phyloP scores from a whole-genome alignment of 2,329 filamentous ascomycete genomes.

The Graphium sp. region DNA sequence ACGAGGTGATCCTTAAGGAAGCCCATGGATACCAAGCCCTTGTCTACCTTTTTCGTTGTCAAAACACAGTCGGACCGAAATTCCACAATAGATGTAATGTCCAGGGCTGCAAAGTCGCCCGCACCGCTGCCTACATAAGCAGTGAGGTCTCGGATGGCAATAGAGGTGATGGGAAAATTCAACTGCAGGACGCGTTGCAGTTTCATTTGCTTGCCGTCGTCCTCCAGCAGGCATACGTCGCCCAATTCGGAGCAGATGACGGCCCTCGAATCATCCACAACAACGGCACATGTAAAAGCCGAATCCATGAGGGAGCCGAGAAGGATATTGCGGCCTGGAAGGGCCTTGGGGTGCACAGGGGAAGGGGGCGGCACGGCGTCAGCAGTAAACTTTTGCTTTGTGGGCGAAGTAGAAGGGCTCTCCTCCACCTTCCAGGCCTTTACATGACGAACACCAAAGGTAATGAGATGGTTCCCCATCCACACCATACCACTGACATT shows the following conservation, averaged over 20 bases:
- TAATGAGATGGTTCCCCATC: conserved; percentile 72
- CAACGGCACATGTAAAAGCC: conserved; percentile 64
- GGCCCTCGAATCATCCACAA: conserved; percentile 56
- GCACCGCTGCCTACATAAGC: conserved; percentile 55
- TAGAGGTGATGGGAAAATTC: conserved; percentile 51
- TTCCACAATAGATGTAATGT: conserved; percentile 29
- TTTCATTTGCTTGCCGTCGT: conserved; percentile 54
- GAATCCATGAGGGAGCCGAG: conserved; percentile 68
- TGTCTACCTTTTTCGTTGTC: conserved; percentile 17
- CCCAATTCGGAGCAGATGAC: conserved; percentile 78
- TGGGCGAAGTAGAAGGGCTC: conserved; percentile 36
- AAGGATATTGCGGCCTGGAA: conserved; percentile 76
- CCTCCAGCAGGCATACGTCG: conserved; percentile 77
- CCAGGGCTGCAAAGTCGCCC: conserved; percentile 37
- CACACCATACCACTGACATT: conserved; percentile 76
- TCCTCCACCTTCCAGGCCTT: conserved; percentile 87
- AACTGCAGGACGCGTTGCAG: conserved; percentile 49
- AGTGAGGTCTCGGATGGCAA: conserved; percentile 39
- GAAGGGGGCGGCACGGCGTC: conserved; percentile 18
- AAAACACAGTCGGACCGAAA: conserved; percentile 20
- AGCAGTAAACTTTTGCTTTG: conserved; percentile 38
- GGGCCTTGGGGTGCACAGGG: conserved; percentile 31
- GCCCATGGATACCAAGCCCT: conserved; percentile 48
- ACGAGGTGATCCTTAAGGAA: conserved; percentile 51
- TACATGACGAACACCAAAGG: conserved; percentile 77